Evolutionary conservation across 768 basidiomycete genomes (phyloP), one percentile per base, ranked within the genome.

Genomic region (Hydnomerulius pinastri): DNA sequence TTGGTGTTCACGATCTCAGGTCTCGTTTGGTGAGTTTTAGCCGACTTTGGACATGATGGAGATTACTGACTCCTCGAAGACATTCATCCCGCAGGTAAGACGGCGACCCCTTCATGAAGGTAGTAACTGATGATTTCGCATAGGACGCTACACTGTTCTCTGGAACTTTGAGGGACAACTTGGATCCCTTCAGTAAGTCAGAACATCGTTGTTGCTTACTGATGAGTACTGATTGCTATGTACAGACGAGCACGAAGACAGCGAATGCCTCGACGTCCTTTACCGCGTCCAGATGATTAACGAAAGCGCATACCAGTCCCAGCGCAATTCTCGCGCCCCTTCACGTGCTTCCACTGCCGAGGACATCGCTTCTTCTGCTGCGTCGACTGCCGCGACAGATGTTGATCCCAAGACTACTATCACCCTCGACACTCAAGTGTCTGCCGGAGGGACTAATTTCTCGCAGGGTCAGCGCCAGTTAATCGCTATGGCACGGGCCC

Each of bases 381-480:
- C 72, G 0, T 77, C 76, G 2, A 68, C 76, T 0, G 48, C 60
- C 4, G 62, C 65, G 10, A 87, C 85, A 0, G 83, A 85, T 20
- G 63, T 76, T 2, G 87, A 88, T 18, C 46, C 60, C 25, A 86
- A 80, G 61, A 76, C 74, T 1, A 72, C 73, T 0, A 72, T 95
- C 24, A 76, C 81, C 1, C 75, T 96, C 4, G 83, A 90, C 17
- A 90, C 87, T 0, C 83, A 87, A 52, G 87, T 96, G 8, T 90
- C 90, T 1, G 77, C 90, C 1, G 92, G 92, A 0, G 93, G 93
- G 0, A 77, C 83, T 25, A 96, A 97, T 71, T 95, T 97, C 68
- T 94, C 90, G 1, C 90, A 93, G 51, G 94, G 95, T 9, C 93
- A 98, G 63, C 69, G 92, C 9, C 94, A 98, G 60, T 71, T 92